Evolutionary conservation across 768 basidiomycete genomes (phyloP).

Genomic region (Mycena capillaripes): DNA sequence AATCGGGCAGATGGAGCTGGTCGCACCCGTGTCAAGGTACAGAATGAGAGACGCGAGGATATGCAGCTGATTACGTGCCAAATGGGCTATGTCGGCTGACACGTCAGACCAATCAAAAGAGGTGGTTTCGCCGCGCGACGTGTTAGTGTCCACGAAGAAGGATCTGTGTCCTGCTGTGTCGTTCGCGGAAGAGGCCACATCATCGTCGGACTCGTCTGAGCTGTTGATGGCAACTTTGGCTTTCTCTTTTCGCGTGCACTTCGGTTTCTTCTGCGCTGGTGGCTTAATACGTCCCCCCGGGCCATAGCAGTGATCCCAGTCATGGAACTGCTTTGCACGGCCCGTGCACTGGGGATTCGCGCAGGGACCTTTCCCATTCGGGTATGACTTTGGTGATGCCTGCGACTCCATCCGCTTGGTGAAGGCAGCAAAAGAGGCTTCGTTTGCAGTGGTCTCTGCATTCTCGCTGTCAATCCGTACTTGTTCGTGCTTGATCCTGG

Average conservation of each 20-base stretch:
- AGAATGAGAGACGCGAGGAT: neutral
- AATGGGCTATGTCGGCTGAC: neutral
- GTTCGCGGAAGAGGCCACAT: neutral
- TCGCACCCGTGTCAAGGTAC: constrained; percentile 8
- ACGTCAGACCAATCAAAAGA: neutral
- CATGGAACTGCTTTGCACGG: constrained; percentile 13
- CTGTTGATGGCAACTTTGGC: constrained; percentile 1
- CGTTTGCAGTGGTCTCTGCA: neutral
- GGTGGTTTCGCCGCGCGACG: neutral
- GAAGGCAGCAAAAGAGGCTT: constrained; percentile 4
- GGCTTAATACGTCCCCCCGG: neutral
- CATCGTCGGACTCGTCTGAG: neutral
- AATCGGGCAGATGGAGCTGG: constrained; percentile 8
- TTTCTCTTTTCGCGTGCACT: neutral
- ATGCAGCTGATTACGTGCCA: neutral
- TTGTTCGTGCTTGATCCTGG: constrained; percentile 19
- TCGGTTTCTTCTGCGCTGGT: neutral
- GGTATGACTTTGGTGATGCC: neutral
- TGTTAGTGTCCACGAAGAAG: neutral
- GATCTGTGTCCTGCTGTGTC: neutral
- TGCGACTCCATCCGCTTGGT: neutral
- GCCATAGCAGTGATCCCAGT: constrained; percentile 18
- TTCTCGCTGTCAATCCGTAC: constrained; percentile 6
- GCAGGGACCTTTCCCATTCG: constrained; percentile 6
- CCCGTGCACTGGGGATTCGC: constrained; percentile 23